Base-by-base conservation (phyloP, 116 monocot genomes). In the Phalaenopsis hybrid region DNA sequence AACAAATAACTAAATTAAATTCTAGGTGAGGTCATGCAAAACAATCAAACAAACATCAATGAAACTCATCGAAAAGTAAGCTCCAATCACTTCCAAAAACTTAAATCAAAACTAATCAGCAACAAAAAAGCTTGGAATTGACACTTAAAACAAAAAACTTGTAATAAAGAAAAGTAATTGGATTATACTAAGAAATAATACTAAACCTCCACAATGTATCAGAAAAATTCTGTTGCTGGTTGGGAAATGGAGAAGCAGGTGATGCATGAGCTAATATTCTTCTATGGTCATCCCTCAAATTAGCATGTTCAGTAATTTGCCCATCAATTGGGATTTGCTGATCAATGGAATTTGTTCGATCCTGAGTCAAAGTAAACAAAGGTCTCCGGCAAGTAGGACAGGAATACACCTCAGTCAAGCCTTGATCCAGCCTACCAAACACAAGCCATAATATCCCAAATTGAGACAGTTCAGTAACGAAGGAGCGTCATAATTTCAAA, bases 351-450 rank as follows among this genome's bases (percentile, higher is more conserved):
- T 68, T 84, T 74, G 86, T 74, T 10, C 81, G 78, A 49, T 77
- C 81, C 83, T 75, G 80, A 75, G 82, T 84, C 41, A 87, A 82
- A 45, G 74, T 28, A 81, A 91, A 92, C 78, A 99, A 94, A 84
- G 99, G 93, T 79, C 94, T 92, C 81, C 99, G 86, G 88, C 99
- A 99, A 5, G 95, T 99, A n/a, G 99, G 99, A 57, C 99, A 99
- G 45, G 95, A 95, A 85, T 95, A 93, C 8, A 82, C 91, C 37
- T 94, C 95, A 44, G 85, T 85, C 76, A 91, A 78, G 16, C 99
- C 92, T 76, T 99, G 99, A 87, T 99, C 99, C 84, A 99, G 83
- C 99, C 99, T 99, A 81, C 59, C 13, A 85, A 79, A 37, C 52
- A 79, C 49, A 65, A 44, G 2, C 10, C 72, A 74, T 28, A 76